Base-by-base conservation (phyloP, 768 basidiomycete species). In the Pleurotus sapidus region DNA sequence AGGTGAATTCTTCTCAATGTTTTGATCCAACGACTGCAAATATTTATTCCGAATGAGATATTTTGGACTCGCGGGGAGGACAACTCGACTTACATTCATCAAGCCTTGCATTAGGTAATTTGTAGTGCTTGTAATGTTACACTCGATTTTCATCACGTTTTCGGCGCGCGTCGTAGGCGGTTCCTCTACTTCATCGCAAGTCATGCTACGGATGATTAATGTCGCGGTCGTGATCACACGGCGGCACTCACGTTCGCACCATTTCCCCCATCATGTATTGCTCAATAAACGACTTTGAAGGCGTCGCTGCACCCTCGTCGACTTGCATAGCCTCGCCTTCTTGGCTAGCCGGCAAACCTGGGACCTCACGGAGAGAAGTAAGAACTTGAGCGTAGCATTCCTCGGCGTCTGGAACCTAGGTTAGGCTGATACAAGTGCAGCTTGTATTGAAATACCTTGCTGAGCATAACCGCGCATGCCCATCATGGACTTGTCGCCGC, bases 61-160 rank as follows among this genome's bases (percentile, higher is more conserved):
- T 3, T 9, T 7, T 7, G 11, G 30, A 34, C 30, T 9, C 30
- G 11, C 30, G 11, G 30, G 8, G 30, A 34, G 9, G 9, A 34
- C 11, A 11, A 34, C 11, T 34, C 12, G 8, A 68, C 67, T 60
- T 60, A 91, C 94, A 61, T 88, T 88, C 77, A 80, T 77, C 63
- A 99, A 91, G 0, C 96, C 95, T 20, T 81, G 78, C 47, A 87
- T 77, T 87, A 99, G 88, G 68, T 87, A 96, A 71, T 95, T 98
- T 14, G 95, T 98, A 24, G 78, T 77, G 47, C 75, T 74, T n/a
- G 80, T 81, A 65, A 99, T 99, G 69, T 96, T 96, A 67, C 96
- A 98, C 61, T 93, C 90, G 23, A 98, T 75, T 70, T 98, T 96
- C 49, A 93, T 80, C 12, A 95, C 86, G 24, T 80, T 83, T 64